Percentiles rank a stretch among this genome's conserved stretches.
Evolutionary conservation across 805 yeast species (phyloP).

Genomic region (Wickerhamiella cacticola): DNA sequence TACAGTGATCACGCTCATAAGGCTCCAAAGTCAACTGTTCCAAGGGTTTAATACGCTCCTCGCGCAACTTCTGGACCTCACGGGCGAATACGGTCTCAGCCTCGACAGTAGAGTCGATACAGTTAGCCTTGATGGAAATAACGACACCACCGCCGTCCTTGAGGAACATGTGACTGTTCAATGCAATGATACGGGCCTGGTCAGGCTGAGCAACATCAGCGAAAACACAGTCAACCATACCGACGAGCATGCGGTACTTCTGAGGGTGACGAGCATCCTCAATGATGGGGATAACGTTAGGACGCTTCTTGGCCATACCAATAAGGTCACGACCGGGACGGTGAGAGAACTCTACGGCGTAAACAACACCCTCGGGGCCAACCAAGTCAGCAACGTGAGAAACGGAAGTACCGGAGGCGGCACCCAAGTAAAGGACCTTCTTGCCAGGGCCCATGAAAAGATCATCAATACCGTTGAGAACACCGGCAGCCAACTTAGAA

Average conservation of each 20-base stretch:
- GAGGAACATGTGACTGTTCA: conserved; percentile 94
- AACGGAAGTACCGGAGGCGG: conserved; percentile 98
- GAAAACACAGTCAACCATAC: conserved; percentile 97
- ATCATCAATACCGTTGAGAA: conserved; percentile 98
- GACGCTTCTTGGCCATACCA: conserved; percentile 99
- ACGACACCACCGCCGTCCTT: conserved; percentile 98
- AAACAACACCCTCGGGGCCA: conserved; percentile 97
- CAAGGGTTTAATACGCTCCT: conserved; percentile 95
- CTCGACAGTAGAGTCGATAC: conserved; percentile 98
- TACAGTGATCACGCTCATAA: conserved; percentile 99
- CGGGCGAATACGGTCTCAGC: conserved; percentile 99
- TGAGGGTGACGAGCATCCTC: conserved; percentile 99
- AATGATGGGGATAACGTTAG: conserved; percentile 95
- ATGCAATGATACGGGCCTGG: conserved; percentile 98
- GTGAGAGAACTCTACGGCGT: conserved; percentile 98
- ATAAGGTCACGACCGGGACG: conserved; percentile 99
- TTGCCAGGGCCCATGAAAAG: conserved; percentile 95
- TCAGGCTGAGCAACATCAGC: conserved; percentile 99
- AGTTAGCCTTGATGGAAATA: conserved; percentile 98
- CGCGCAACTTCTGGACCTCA: conserved; percentile 97
- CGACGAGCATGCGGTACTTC: conserved; percentile 96
- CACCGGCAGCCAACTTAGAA: conserved; percentile 99
- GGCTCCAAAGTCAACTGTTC: conserved; percentile 99
- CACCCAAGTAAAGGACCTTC: conserved; percentile 95
- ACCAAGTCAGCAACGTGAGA: conserved; percentile 97